Percentiles rank a stretch among this genome's conserved stretches.
These are phyloP conservation scores for Maudiozyma humilis DNA, from an alignment of 1,139 yeast genomes.

Conservation along the genomic window DNA sequence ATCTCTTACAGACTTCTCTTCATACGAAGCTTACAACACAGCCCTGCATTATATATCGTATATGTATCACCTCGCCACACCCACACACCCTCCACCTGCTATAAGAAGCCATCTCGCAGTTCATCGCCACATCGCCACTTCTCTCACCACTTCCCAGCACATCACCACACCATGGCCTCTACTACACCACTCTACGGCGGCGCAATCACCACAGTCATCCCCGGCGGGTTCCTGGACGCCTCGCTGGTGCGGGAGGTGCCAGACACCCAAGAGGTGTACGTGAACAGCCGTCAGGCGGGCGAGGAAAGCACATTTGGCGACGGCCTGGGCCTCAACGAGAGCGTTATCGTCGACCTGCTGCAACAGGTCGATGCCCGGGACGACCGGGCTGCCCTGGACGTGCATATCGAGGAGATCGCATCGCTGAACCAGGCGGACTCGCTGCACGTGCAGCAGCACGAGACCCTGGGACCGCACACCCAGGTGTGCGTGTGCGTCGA, in stretches of 20 bases:
- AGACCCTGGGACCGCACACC: slow-evolving; percentile 9
- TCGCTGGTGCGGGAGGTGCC: slow-evolving; percentile 71
- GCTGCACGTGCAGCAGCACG: slow-evolving; percentile 20
- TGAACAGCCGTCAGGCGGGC: slow-evolving; percentile 3
- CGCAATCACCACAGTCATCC: slow-evolving; percentile 52
- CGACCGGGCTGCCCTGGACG: slow-evolving; percentile 34
- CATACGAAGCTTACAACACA: too few relatives aligned
- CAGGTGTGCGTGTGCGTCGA: slow-evolving; percentile 20
- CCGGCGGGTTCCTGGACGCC: slow-evolving; percentile 57
- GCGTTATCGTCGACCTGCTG: slow-evolving; percentile 64
- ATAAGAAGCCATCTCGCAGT: background rate
- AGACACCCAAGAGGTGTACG: slow-evolving; percentile 29
- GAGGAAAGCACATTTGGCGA: slow-evolving; percentile 20
- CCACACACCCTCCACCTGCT: too few relatives aligned
- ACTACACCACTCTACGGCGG: slow-evolving; percentile 58
- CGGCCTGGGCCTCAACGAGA: slow-evolving; percentile 40
- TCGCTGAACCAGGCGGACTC: slow-evolving; percentile 32
- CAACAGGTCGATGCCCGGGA: slow-evolving; percentile 44
- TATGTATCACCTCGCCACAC: too few relatives aligned
- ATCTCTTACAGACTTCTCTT: too few relatives aligned
- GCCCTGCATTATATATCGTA: too few relatives aligned
- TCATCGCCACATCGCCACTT: background rate
- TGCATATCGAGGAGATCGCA: slow-evolving; percentile 38
- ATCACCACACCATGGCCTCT: background rate
- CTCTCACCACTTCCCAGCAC: background rate